A percentile compares a stretch with the other conserved stretches of the same genome.
Conservation (phyloP, 306 rosid species). For the Vachellia collinsii region DNA sequence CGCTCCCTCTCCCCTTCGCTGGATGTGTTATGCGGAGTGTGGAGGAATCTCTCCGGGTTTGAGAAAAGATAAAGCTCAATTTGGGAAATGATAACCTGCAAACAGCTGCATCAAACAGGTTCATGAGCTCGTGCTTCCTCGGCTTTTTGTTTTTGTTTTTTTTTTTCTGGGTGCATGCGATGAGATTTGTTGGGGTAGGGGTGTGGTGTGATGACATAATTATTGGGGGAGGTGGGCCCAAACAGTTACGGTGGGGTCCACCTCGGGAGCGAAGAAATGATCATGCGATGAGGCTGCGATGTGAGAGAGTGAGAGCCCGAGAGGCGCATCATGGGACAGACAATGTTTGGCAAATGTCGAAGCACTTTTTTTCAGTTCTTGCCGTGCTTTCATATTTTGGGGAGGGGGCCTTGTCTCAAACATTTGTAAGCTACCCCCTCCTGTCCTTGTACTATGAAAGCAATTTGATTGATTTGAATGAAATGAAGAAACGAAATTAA, state of each 20-base stretch:
- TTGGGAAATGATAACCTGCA: background rate
- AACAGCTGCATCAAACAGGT: background rate
- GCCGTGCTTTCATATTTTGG: constrained; percentile 3
- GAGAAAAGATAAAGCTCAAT: constrained; percentile 36
- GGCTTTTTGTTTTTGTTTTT: too few species aligned
- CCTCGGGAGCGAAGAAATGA: constrained; percentile 4
- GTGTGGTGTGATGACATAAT: constrained; percentile 47
- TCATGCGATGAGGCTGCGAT: background rate
- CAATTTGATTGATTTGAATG: too few species aligned
- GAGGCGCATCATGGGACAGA: background rate
- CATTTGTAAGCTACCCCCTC: background rate
- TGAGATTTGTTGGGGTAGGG: constrained; percentile 41
- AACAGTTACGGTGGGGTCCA: constrained; percentile 28
- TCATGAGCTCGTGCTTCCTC: constrained; percentile 7
- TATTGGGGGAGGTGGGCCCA: constrained; percentile 45
- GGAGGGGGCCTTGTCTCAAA: background rate
- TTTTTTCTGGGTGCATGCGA: background rate
- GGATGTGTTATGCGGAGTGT: constrained; percentile 30
- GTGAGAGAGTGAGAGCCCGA: background rate
- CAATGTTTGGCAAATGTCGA: constrained; percentile 12
- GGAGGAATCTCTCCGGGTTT: constrained; percentile 46
- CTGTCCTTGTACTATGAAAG: too few species aligned
- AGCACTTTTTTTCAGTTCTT: background rate
- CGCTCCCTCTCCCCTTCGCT: constrained; percentile 49
- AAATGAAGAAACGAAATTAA: too few species aligned